phyloP scores from a whole-genome alignment of 495 filamentous ascomycete genomes.

The Annulohypoxylon nitens region DNA sequence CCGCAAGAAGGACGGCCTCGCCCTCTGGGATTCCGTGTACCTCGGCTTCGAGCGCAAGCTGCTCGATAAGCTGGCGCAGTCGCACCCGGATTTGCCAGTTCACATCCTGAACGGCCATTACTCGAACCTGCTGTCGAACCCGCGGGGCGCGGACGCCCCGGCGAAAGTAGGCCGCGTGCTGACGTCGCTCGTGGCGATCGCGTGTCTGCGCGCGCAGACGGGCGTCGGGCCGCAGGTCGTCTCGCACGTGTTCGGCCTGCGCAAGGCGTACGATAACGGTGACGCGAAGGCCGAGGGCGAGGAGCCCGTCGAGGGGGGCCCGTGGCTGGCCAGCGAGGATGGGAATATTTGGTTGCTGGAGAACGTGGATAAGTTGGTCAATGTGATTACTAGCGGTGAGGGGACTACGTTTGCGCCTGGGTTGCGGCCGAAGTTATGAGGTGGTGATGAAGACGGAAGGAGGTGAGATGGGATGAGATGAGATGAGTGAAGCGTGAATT shows the following conservation, averaged over 20 bases:
- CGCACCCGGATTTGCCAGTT: constrained; percentile 82
- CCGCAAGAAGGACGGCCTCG: constrained; percentile 67
- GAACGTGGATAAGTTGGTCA: constrained; percentile 76
- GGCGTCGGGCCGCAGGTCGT: constrained; percentile 84
- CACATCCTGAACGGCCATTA: constrained; percentile 79
- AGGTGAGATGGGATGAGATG: background rate
- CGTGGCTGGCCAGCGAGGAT: constrained; percentile 78
- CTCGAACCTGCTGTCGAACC: constrained; percentile 76
- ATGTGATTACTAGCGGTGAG: constrained; percentile 68
- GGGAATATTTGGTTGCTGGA: constrained; percentile 78
- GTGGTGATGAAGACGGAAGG: constrained; percentile 23
- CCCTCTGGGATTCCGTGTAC: constrained; percentile 80
- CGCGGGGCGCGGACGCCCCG: constrained; percentile 47
- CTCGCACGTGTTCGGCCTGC: constrained; percentile 77
- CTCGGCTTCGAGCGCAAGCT: constrained; percentile 77
- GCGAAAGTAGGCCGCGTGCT: constrained; percentile 69
- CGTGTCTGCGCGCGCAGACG: constrained; percentile 78
- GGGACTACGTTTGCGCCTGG: constrained; percentile 73
- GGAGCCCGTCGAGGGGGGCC: constrained; percentile 64
- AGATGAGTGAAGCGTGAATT: background rate
- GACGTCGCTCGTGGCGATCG: constrained; percentile 76
- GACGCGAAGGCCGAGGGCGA: constrained; percentile 63
- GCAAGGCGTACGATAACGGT: constrained; percentile 79
- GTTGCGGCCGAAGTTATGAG: constrained; percentile 63
- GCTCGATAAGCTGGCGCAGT: constrained; percentile 71